These are phyloP conservation scores for Echium plantagineum DNA, from an alignment of 257 asterid genomes.

Conservation along the genomic window DNA sequence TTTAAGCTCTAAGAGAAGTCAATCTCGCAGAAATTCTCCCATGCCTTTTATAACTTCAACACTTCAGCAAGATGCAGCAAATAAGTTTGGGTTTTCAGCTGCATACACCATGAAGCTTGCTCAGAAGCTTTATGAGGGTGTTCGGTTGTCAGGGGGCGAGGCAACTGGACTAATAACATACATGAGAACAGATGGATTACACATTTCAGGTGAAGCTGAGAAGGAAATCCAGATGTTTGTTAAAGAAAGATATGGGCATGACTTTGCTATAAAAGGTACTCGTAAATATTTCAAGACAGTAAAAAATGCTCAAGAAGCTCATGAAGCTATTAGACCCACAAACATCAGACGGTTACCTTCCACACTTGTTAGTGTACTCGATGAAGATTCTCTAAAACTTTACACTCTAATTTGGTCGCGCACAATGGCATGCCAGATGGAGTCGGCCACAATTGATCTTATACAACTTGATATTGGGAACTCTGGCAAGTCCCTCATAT, in stretches of 20 bases:
- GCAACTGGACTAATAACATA: conserved; percentile 78
- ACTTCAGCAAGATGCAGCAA: conserved; percentile 96
- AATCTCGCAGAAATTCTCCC: conserved; percentile 55
- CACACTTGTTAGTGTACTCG: conserved; percentile 55
- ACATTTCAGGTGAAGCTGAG: conserved; percentile 75
- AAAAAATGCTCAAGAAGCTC: conserved; percentile 94
- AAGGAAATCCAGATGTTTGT: conserved; percentile 57
- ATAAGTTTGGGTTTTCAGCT: conserved; percentile 59
- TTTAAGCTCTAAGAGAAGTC: conserved; percentile 39
- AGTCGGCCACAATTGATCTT: conserved; percentile 57
- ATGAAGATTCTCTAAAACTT: conserved; percentile 68
- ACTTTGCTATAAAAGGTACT: conserved; percentile 43
- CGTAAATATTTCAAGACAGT: conserved; percentile 82
- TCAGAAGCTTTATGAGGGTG: conserved; percentile 86
- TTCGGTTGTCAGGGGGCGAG: conserved; percentile 56
- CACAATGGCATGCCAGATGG: conserved; percentile 88
- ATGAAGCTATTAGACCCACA: conserved; percentile 97
- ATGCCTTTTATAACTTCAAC: conserved; percentile 78
- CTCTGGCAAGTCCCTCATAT: conserved; percentile 40
- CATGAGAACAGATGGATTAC: conserved; percentile 91
- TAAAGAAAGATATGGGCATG: conserved; percentile 50
- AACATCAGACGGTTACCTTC: conserved; percentile 68
- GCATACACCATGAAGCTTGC: conserved; percentile 79
- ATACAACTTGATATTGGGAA: conserved; percentile 67
- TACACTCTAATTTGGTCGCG: conserved; percentile 84